phyloP scores from a whole-genome alignment of 139 green algal species.

The Helicosporidium sp. region DNA sequence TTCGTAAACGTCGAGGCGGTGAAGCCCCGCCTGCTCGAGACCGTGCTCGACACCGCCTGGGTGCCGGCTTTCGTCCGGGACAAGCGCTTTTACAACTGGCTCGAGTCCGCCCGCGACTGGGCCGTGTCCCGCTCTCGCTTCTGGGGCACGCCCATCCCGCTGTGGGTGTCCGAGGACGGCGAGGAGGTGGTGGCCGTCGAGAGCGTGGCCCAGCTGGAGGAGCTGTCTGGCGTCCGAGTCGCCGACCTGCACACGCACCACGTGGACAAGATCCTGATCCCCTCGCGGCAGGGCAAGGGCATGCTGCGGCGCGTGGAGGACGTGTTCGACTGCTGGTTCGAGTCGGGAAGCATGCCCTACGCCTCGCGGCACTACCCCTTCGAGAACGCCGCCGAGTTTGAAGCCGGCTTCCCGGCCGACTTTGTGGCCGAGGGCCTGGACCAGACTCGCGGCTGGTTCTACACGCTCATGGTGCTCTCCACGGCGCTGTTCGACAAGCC shows the following conservation, averaged over 20 bases:
- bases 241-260: constrained; percentile 93
- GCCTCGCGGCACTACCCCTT: constrained; percentile 94
- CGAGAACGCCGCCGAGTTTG: constrained; percentile 89
- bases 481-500: constrained; percentile 95
- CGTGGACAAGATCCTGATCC: constrained; percentile 94
- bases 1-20: constrained; percentile 81
- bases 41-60: constrained; percentile 84
- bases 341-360: constrained; percentile 93
- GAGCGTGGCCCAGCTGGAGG: constrained; percentile 70
- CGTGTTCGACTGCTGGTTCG: constrained; percentile 99
- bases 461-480: constrained; percentile 98
- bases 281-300: constrained; percentile 44
- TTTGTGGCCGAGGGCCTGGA: constrained; percentile 54
- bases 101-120: constrained; percentile 88
- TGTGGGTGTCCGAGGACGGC: constrained; percentile 69
- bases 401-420: constrained; percentile 75
- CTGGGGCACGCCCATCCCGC: constrained; percentile 95
- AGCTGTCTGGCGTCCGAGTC: constrained; percentile 50
- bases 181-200: constrained; percentile 78
- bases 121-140: constrained; percentile 60
- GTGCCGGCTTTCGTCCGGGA: constrained; percentile 90
- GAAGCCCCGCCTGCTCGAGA: constrained; percentile 67
- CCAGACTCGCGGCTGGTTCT: constrained; percentile 70
- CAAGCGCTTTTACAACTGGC: constrained; percentile 98
- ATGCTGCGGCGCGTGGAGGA: constrained; percentile 66